These are phyloP conservation scores for Sporothrix protearum DNA, from an alignment of 2,329 filamentous ascomycete genomes.

Conservation along the genomic window DNA sequence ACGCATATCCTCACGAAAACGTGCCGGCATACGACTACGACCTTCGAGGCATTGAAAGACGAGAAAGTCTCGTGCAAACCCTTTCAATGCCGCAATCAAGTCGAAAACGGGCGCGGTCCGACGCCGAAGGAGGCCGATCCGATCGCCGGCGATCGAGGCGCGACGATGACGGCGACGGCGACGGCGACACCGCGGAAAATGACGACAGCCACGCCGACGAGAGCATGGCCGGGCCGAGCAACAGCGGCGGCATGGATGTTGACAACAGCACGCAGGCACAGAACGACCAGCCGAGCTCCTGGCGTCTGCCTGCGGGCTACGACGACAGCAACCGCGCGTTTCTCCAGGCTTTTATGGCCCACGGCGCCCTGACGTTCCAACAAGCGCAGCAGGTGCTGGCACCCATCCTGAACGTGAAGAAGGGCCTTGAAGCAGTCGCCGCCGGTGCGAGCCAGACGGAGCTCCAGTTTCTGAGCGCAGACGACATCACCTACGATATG, in stretches of 20 bases:
- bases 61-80: neutral
- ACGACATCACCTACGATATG: conserved; percentile 64
- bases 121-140: neutral
- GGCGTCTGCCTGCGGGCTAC: conserved; percentile 39
- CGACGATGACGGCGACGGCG: neutral
- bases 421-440: conserved; percentile 56
- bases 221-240: conserved; percentile 2
- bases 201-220: neutral
- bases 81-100: neutral
- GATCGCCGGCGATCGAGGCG: neutral
- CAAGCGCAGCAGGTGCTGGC: conserved; percentile 73
- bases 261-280: neutral
- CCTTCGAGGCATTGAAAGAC: neutral
- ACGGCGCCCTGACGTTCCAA: conserved; percentile 70
- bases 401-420: conserved; percentile 60
- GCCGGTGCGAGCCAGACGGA: conserved; percentile 62
- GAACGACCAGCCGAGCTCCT: neutral
- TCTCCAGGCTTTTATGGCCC: conserved; percentile 79
- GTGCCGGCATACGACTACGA: neutral
- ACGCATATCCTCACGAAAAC: neutral
- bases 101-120: conserved; percentile 6
- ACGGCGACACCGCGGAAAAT: neutral
- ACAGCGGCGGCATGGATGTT: neutral
- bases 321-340: conserved; percentile 76
- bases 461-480: conserved; percentile 38